These are phyloP conservation scores for Carex arenaria DNA, from an alignment of 202 grass and related monocot species.

Conservation along the genomic window DNA sequence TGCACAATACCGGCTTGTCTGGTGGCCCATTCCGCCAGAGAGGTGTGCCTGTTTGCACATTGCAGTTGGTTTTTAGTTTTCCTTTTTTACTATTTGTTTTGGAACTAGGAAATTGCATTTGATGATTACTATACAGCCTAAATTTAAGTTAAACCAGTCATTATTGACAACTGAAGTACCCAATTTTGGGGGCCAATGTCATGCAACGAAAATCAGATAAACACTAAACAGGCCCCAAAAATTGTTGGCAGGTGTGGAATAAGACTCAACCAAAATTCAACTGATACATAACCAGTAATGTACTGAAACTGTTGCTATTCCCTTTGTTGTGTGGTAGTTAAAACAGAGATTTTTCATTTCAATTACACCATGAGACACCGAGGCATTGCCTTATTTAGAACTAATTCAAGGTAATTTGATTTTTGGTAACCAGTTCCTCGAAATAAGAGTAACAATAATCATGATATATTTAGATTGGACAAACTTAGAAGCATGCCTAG, in stretches of 20 bases:
- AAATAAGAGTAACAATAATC: not conserved
- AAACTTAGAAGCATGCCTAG: not conserved
- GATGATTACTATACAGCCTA: not conserved
- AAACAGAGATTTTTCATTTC: not conserved
- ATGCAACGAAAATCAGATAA: not conserved
- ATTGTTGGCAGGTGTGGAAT: not conserved
- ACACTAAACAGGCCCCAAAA: not conserved
- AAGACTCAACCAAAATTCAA: not conserved
- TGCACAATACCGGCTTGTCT: conserved; percentile 51
- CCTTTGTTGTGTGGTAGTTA: too few relatives aligned
- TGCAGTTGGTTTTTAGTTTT: not conserved
- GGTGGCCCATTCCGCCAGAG: conserved; percentile 50
- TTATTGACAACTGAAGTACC: not conserved
- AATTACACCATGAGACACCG: not conserved
- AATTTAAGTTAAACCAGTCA: not conserved
- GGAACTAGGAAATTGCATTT: not conserved
- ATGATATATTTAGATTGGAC: not conserved
- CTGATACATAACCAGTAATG: not conserved
- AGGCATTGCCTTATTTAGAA: not conserved
- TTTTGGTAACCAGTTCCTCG: not conserved
- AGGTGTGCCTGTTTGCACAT: conserved; percentile 39
- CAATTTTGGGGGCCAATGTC: not conserved
- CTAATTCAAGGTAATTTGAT: conserved; percentile 1
- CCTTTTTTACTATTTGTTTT: not conserved
- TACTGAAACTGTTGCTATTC: not conserved